Evolutionary conservation across 805 yeast species (phyloP).

Genomic region (Starmerella stigmatis): DNA sequence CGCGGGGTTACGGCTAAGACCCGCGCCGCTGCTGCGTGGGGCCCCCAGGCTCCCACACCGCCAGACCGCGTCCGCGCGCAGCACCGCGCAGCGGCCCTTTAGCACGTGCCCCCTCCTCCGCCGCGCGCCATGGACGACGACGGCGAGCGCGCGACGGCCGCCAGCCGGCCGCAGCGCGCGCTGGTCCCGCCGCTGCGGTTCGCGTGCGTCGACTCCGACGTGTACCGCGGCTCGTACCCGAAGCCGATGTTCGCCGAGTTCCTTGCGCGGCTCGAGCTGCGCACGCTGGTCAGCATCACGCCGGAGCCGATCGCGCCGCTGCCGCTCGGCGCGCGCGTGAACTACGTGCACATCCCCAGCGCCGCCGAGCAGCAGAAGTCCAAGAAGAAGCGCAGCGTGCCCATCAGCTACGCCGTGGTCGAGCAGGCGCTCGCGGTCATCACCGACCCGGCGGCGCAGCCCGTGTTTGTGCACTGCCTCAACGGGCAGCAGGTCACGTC

Average conservation of each 20-base stretch:
- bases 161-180: neutral
- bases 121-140: no score
- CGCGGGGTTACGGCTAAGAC: no score
- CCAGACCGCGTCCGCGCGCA: no score
- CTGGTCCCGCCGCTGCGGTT: slow-evolving; percentile 56
- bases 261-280: slow-evolving; percentile 52
- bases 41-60: no score
- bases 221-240: slow-evolving; percentile 84
- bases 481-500: slow-evolving; percentile 86
- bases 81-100: no score
- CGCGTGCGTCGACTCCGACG: slow-evolving; percentile 53
- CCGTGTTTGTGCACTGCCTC: slow-evolving; percentile 73
- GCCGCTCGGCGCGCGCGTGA: slow-evolving; percentile 45
- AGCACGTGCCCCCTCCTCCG: no score
- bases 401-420: slow-evolving; percentile 58
- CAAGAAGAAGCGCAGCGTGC: slow-evolving; percentile 41
- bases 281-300: slow-evolving; percentile 65
- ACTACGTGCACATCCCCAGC: slow-evolving; percentile 53
- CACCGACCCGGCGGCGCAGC: slow-evolving; percentile 49
- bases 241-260: slow-evolving; percentile 61
- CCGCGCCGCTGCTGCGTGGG: no score
- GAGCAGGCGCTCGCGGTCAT: slow-evolving; percentile 48
- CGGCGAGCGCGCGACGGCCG: no score
- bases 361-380: slow-evolving; percentile 40
- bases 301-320: slow-evolving; percentile 51